A percentile compares a stretch with the other conserved stretches of the same genome.
Evolutionary conservation across 2,329 filamentous ascomycete species (phyloP).

Genomic region (Aphanoascus verrucosus): DNA sequence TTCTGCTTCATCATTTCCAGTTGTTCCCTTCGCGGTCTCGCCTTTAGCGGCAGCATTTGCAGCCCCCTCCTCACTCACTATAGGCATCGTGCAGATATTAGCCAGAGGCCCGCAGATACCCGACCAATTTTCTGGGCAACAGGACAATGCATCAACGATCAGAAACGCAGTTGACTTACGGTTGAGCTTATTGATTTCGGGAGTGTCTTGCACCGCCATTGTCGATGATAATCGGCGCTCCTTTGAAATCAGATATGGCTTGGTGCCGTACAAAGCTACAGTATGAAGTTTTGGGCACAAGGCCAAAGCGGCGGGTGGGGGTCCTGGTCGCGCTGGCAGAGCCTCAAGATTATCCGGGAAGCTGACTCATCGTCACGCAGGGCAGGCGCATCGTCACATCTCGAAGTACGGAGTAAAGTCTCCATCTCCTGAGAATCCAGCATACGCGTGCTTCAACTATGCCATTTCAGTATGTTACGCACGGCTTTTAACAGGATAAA

Average conservation of each 20-base stretch:
- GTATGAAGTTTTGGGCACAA: not conserved
- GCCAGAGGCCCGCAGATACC: not conserved
- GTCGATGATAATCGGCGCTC: conserved; percentile 15
- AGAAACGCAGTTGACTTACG: conserved; percentile 22
- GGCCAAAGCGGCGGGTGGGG: not conserved
- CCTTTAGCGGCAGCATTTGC: conserved; percentile 19
- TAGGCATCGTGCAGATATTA: conserved; percentile 8
- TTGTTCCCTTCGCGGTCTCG: conserved; percentile 25
- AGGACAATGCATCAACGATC: not conserved
- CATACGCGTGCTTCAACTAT: too few species aligned
- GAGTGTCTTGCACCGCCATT: conserved; percentile 35
- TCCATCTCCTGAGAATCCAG: too few species aligned
- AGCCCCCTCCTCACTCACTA: conserved; percentile 33
- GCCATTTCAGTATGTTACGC: too few species aligned
- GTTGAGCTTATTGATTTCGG: conserved; percentile 34
- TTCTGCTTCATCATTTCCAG: conserved; percentile 39
- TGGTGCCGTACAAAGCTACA: not conserved
- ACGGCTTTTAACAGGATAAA: too few species aligned
- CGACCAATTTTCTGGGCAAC: not conserved
- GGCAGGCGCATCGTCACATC: conserved; percentile 3
- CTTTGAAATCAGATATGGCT: not conserved
- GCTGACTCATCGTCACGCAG: not conserved
- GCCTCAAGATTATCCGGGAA: not conserved
- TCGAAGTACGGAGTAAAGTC: too few species aligned
- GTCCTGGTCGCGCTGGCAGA: not conserved